These are phyloP conservation scores for Tilletia indica DNA, from an alignment of 1,284 basidiomycete genomes.

Conservation along the genomic window DNA sequence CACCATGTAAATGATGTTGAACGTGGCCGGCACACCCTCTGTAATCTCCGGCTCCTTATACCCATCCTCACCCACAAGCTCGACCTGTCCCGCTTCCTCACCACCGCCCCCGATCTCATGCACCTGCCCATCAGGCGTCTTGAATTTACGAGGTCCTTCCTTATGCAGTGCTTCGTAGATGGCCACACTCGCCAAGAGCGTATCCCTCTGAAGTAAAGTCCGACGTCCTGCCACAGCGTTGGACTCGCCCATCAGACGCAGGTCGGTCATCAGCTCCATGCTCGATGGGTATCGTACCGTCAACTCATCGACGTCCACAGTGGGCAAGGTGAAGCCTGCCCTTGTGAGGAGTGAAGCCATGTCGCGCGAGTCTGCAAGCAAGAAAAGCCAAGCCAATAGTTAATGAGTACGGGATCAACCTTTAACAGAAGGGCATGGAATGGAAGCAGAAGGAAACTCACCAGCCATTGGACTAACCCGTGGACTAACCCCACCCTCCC, in stretches of 20 bases:
- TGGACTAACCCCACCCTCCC: slow-evolving; percentile 91
- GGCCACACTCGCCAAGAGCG: slow-evolving; percentile 81
- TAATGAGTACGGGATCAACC: slow-evolving; percentile 1
- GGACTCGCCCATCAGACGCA: slow-evolving; percentile 92
- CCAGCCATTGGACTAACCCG: slow-evolving; percentile 96
- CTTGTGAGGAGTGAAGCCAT: slow-evolving; percentile 66
- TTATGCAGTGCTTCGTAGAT: slow-evolving; percentile 73
- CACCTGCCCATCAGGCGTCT: slow-evolving; percentile 63
- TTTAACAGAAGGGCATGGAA: not conserved
- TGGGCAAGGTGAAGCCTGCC: slow-evolving; percentile 89
- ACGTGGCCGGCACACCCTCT: slow-evolving; percentile 85
- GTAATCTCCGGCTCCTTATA: slow-evolving; percentile 58
- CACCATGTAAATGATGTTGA: slow-evolving; percentile 91
- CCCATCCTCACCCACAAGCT: slow-evolving; percentile 5
- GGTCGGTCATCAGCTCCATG: slow-evolving; percentile 91
- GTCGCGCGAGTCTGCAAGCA: slow-evolving; percentile 70
- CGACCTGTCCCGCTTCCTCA: slow-evolving; percentile 2
- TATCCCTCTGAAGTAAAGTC: slow-evolving; percentile 75
- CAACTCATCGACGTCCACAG: slow-evolving; percentile 93
- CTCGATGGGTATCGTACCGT: slow-evolving; percentile 87
- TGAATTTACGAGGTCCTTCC: slow-evolving; percentile 7
- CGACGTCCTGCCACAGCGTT: slow-evolving; percentile 75
- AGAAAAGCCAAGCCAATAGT: not conserved
- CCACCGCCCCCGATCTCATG: slow-evolving; percentile 29
- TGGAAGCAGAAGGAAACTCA: slow-evolving; percentile 56